Evolutionary conservation across 495 filamentous ascomycete genomes (phyloP).

Genomic region (Halenospora varia): DNA sequence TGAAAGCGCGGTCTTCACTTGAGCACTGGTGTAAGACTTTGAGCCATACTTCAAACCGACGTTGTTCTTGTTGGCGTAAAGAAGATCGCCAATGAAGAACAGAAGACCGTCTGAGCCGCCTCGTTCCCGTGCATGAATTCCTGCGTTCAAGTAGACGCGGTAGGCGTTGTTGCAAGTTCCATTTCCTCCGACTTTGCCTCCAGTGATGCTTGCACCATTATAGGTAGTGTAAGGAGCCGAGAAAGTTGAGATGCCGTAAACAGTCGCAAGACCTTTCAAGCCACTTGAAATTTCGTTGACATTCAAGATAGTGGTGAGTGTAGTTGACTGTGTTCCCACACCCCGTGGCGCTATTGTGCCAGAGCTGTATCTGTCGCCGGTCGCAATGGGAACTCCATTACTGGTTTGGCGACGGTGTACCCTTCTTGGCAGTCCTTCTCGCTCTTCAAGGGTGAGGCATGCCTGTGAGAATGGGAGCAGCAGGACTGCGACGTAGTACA

Average conservation of each 20-base stretch:
- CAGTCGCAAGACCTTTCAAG: constrained; percentile 27
- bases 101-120: constrained; percentile 32
- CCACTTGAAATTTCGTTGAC: constrained; percentile 30
- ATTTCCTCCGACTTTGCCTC: constrained; percentile 24
- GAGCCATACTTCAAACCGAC: constrained; percentile 35
- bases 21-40: constrained; percentile 33
- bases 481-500: constrained; percentile 2
- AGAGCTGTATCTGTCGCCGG: constrained; percentile 27
- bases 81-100: constrained; percentile 34
- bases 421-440: neutral
- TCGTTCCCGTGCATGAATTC: constrained; percentile 35
- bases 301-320: constrained; percentile 28
- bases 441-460: constrained; percentile 11
- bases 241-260: constrained; percentile 29
- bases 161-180: constrained; percentile 19
- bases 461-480: neutral
- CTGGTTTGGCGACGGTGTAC: constrained; percentile 17
- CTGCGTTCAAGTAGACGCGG: constrained; percentile 30
- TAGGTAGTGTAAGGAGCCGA: constrained; percentile 31
- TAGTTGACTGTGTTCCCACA: constrained; percentile 22
- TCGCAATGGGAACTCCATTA: constrained; percentile 25
- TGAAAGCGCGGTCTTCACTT: constrained; percentile 33
- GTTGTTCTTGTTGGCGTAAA: constrained; percentile 31
- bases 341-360: constrained; percentile 27
- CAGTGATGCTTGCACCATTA: constrained; percentile 24